Conservation (phyloP, 495 filamentous ascomycete genomes). For the Hamigera avellanea region DNA sequence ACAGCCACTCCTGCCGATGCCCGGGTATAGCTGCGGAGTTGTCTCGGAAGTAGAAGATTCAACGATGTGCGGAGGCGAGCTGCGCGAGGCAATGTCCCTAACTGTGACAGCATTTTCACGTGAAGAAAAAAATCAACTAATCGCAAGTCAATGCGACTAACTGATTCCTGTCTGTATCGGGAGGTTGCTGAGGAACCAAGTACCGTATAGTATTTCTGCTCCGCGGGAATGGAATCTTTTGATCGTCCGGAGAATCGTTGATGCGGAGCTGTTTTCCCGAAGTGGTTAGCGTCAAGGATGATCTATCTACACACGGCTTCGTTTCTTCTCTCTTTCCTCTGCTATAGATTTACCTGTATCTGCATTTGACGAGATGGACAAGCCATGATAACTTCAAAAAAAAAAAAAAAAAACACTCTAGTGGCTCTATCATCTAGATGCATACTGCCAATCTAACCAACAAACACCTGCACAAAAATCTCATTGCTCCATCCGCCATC, state of each 20-base stretch:
- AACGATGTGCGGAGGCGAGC: conserved; percentile 11
- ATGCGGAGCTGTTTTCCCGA: conserved; percentile 10
- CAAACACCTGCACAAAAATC: conserved; percentile 56
- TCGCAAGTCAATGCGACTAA: background rate
- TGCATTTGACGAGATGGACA: too few species aligned
- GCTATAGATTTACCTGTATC: too few species aligned
- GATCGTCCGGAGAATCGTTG: conserved; percentile 14
- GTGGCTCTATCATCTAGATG: background rate
- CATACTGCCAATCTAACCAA: conserved; percentile 11
- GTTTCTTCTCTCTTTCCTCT: too few species aligned
- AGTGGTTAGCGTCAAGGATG: background rate
- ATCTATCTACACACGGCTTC: too few species aligned
- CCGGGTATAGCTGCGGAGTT: conserved; percentile 16
- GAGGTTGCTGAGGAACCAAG: too few species aligned
- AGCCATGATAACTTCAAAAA: too few species aligned
- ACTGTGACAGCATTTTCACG: conserved; percentile 19
- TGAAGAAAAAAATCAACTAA: conserved; percentile 1
- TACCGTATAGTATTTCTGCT: too few species aligned
- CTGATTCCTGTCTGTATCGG: background rate
- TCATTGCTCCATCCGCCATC: conserved; percentile 77
- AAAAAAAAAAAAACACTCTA: background rate
- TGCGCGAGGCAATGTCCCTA: conserved; percentile 14
- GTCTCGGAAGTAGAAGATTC: conserved; percentile 4
- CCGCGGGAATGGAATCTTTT: too few species aligned
- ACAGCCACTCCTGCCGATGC: conserved; percentile 8